Evolutionary conservation across 2,329 filamentous ascomycete genomes (phyloP), one percentile per base, ranked within the genome.

Genomic region (Xylaria sp.): DNA sequence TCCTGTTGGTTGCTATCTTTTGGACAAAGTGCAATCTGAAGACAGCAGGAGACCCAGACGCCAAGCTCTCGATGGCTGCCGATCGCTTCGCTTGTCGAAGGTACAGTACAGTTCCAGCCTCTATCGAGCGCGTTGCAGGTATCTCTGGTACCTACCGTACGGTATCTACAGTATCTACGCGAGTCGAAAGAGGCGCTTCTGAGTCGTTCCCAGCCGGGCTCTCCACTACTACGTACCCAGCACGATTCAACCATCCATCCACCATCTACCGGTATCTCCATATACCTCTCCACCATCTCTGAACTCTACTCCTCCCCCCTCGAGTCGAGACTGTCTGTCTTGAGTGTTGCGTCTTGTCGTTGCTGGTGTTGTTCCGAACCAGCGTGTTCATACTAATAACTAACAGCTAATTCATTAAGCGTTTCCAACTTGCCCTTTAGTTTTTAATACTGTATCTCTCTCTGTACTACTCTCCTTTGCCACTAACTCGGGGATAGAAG

Each of bases 381-480:
- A 61, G 65, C 65, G 68, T 57, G 51, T 68, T 61, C 50, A 65
- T 70, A 66, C 63, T 70, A 67, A 67, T 67, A 67, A 31, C 63
- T 67, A 69, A 54, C 60, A 51, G 41, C 54, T 69, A 57, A 57
- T 61, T 50, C 44, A 41, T 66, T 34, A 41, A 34, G 67, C 44
- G 46, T 71, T 67, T 66, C 55, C 66, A 55, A 46, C 63, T 64
- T 70, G 7, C 34, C 34, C n/a, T 46, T n/a, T 46, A 18, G 67
- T 67, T 23, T 60, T 66, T 66, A 37, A 63, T 61, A 71, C 67
- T 57, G 62, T 73, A 46, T 63, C 69, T 57, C 65, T 72, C 65
- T 71, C 65, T 72, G 65, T 71, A 65, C 57, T 72, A 28, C 69
- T 70, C 52, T 70, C 62, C 52, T 73, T 69, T 72, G 62, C 57